Percentiles rank a stretch among this genome's conserved stretches.
phyloP scores from a whole-genome alignment of 1,284 basidiomycete species.

The Tremellales sp. region DNA sequence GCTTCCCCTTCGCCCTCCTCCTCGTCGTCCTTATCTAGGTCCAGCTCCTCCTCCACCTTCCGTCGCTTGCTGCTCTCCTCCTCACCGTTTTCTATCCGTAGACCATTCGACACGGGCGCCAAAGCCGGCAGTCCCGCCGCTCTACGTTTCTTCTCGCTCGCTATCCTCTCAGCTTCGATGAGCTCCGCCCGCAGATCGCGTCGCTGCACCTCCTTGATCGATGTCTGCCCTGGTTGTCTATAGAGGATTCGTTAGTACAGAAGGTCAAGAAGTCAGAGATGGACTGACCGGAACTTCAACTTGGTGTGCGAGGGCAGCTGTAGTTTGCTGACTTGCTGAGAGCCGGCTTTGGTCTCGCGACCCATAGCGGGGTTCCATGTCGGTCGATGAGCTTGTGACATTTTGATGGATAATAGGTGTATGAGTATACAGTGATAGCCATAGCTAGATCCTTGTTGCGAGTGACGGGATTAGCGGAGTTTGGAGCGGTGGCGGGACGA shows the following conservation, averaged over 20 bases:
- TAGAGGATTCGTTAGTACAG: slow-evolving; percentile 48
- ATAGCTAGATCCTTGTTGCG: too few relatives aligned
- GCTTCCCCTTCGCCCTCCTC: slow-evolving; percentile 55
- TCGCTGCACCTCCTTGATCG: slow-evolving; percentile 65
- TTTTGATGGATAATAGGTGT: too few relatives aligned
- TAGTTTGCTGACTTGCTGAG: slow-evolving; percentile 79
- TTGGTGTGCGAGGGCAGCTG: slow-evolving; percentile 92
- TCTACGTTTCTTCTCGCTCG: slow-evolving; percentile 81
- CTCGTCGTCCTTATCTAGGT: slow-evolving; percentile 77
- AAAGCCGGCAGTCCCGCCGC: slow-evolving; percentile 62
- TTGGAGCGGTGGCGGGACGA: too few relatives aligned
- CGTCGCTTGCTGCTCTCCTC: slow-evolving; percentile 53
- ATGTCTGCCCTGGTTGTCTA: slow-evolving; percentile 81
- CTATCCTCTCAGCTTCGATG: slow-evolving; percentile 72
- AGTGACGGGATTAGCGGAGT: too few relatives aligned
- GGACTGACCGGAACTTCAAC: slow-evolving; percentile 95
- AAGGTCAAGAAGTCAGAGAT: slow-evolving; percentile 50
- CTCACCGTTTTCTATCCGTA: slow-evolving; percentile 26
- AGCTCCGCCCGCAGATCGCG: slow-evolving; percentile 79
- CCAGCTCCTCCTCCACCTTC: slow-evolving; percentile 71
- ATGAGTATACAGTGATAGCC: too few relatives aligned
- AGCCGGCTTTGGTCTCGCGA: slow-evolving; percentile 64
- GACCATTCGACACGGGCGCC: slow-evolving; percentile 31
- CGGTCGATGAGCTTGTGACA: slow-evolving; percentile 50
- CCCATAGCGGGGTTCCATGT: slow-evolving; percentile 50